A percentile compares a stretch with the other conserved stretches of the same genome.
These are phyloP conservation scores for Podospora sp. DNA, from an alignment of 495 filamentous ascomycete species.

Conservation along the genomic window DNA sequence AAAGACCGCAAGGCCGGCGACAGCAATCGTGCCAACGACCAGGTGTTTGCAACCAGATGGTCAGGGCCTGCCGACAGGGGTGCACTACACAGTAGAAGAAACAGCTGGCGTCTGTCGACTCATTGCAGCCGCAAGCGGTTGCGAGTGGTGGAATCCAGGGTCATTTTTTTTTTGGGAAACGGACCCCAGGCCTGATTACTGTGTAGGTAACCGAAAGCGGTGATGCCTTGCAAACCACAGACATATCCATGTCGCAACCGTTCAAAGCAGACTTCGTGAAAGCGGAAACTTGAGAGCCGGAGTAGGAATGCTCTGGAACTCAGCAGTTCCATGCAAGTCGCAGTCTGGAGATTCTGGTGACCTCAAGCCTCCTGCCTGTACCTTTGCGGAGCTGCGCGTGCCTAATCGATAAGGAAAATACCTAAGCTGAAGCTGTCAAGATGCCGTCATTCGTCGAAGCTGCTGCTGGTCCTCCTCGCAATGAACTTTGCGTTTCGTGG, in stretches of 20 bases:
- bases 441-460: too few species aligned
- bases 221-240: not conserved
- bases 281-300: not conserved
- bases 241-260: not conserved
- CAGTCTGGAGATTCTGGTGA: not conserved
- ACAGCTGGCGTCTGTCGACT: constrained; percentile 6
- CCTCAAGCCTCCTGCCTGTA: too few species aligned
- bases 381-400: too few species aligned
- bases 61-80: constrained; percentile 13
- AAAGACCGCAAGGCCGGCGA: constrained; percentile 21
- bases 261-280: not conserved
- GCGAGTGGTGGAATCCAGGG: constrained; percentile 13
- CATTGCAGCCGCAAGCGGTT: constrained; percentile 4
- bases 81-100: not conserved
- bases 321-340: not conserved
- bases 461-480: too few species aligned
- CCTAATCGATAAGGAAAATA: too few species aligned
- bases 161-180: not conserved
- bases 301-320: not conserved
- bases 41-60: constrained; percentile 19
- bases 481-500: too few species aligned
- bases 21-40: constrained; percentile 16
- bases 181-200: not conserved
- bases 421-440: too few species aligned
- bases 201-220: not conserved